Conservation (phyloP, 768 basidiomycete genomes). For the Amanita muscaria region DNA sequence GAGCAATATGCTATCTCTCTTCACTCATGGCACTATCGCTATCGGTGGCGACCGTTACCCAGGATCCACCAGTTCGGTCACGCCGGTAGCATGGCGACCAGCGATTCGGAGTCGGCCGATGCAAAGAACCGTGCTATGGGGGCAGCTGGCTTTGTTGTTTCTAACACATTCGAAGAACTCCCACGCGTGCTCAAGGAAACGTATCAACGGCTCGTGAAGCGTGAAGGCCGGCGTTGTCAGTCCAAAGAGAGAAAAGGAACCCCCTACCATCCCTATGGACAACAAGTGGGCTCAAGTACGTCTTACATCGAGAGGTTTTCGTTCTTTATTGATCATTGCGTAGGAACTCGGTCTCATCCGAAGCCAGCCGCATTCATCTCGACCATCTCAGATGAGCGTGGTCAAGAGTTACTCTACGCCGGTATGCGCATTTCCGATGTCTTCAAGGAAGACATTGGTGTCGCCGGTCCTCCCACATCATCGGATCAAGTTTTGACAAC, state of each 20-base stretch:
- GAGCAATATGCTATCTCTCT: conserved; percentile 43
- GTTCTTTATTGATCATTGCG: background rate
- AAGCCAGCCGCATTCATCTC: conserved; percentile 97
- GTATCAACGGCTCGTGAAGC: conserved; percentile 75
- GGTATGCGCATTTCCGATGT: conserved; percentile 99
- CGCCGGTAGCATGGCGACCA: conserved; percentile 97
- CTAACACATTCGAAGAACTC: conserved; percentile 95
- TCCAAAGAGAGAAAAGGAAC: conserved; percentile 72
- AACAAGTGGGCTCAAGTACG: conserved; percentile 94
- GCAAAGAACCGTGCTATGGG: conserved; percentile 96
- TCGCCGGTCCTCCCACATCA: too few species aligned
- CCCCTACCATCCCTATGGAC: conserved; percentile 99
- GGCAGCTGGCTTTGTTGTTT: conserved; percentile 91
- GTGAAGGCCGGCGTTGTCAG: conserved; percentile 56
- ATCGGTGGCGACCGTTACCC: too few species aligned
- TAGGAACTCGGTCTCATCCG: conserved; percentile 91
- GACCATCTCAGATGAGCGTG: conserved; percentile 98
- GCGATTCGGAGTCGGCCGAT: conserved; percentile 94
- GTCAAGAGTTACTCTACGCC: conserved; percentile 95
- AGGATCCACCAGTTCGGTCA: conserved; percentile 97
- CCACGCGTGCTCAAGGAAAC: conserved; percentile 78
- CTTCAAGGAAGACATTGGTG: conserved; percentile 94
- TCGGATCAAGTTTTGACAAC: too few species aligned
- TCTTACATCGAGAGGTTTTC: background rate
- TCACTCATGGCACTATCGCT: too few species aligned